A percentile compares a stretch with the other conserved stretches of the same genome.
Conservation (phyloP, 1,139 yeast species). For the Candida freyschussii region DNA sequence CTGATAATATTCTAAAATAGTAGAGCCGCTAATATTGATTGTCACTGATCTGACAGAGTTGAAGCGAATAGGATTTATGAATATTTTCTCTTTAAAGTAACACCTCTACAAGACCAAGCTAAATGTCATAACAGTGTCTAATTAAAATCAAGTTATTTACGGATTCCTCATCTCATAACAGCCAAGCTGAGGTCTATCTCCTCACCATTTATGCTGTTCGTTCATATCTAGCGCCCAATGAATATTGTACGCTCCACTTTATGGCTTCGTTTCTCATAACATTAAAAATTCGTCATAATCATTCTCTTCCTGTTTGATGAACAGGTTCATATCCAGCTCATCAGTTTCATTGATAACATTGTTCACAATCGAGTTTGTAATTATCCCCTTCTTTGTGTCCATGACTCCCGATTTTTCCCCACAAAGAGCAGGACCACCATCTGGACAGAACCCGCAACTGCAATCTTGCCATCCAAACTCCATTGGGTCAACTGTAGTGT, state of each 20-base stretch:
- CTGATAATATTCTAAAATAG: no score
- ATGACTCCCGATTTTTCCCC: constrained; percentile 1
- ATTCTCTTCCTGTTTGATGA: constrained; percentile 7
- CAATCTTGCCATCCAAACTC: constrained; percentile 14
- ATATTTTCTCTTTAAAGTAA: no score
- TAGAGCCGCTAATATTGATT: no score
- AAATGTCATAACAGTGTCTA: no score
- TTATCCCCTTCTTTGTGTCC: constrained; percentile 4
- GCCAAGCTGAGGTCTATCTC: no score
- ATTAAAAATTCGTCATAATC: constrained; percentile 16
- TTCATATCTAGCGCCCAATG: no score
- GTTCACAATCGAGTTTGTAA: constrained; percentile 5
- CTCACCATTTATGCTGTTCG: background rate
- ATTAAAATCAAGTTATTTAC: no score
- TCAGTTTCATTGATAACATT: constrained; percentile 14
- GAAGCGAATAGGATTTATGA: no score
- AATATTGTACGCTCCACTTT: no score
- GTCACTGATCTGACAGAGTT: no score
- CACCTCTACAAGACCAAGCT: no score
- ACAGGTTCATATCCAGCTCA: constrained; percentile 14
- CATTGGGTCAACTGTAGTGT: constrained; percentile 14
- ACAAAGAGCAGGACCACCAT: constrained; percentile 40
- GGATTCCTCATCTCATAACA: no score
- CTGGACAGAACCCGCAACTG: constrained; percentile 41
- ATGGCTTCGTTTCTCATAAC: constrained; percentile 4